Evolutionary conservation across 2,329 filamentous ascomycete genomes (phyloP).

Genomic region (Penicillium sp.): DNA sequence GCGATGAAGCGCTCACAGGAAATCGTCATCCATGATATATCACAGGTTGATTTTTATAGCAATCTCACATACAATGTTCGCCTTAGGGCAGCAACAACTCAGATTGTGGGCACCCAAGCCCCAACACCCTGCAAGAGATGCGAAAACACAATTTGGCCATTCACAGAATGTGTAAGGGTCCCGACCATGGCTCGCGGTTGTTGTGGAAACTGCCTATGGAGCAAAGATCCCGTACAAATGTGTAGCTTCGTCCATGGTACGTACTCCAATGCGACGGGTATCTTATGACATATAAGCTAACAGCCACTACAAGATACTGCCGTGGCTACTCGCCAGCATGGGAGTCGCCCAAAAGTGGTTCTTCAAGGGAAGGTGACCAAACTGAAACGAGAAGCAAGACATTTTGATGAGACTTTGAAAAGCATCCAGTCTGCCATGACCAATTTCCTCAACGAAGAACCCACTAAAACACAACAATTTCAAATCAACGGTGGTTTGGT

Average conservation of each 20-base stretch:
- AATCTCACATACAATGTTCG: accelerated
- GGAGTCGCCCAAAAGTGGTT: background rate
- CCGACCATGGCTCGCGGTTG: background rate
- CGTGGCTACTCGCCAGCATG: background rate
- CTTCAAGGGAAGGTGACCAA: background rate
- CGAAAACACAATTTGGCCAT: background rate
- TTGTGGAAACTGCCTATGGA: background rate
- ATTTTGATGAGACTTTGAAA: background rate
- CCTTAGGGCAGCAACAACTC: background rate
- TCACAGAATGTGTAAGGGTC: background rate
- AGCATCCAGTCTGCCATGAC: background rate
- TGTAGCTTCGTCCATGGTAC: background rate
- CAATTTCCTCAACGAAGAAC: background rate
- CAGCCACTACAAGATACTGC: background rate
- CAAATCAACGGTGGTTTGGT: background rate
- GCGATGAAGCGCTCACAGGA: background rate
- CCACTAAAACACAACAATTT: background rate
- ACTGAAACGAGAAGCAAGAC: background rate
- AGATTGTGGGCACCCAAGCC: background rate
- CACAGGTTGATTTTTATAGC: background rate
- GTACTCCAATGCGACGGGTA: background rate
- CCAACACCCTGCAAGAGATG: background rate
- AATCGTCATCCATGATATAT: background rate
- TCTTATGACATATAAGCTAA: background rate
- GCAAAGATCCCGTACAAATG: accelerated